phyloP scores from a whole-genome alignment of 257 asterid species.

The Cordia subcordata region DNA sequence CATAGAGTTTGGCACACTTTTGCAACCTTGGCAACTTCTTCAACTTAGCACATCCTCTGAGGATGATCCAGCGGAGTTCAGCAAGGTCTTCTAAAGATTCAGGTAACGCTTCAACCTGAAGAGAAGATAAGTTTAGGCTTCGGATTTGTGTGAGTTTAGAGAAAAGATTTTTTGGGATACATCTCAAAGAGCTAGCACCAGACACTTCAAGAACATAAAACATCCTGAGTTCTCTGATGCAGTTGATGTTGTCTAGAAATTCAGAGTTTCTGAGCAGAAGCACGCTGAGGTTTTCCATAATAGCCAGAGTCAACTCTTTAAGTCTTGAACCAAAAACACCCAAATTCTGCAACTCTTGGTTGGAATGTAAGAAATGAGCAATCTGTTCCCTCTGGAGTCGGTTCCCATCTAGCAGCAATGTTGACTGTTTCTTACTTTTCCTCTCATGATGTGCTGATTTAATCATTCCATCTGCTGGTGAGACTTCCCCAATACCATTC shows the following conservation, averaged over 20 bases:
- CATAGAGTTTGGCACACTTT: background rate
- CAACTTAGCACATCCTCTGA: background rate
- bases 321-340: conserved; percentile 7
- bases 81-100: background rate
- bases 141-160: background rate
- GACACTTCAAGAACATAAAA: conserved; percentile 17
- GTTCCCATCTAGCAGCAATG: conserved; percentile 9
- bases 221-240: conserved; percentile 1
- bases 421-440: background rate
- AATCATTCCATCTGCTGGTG: conserved; percentile 3
- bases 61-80: conserved; percentile 10
- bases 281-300: conserved; percentile 2
- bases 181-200: conserved; percentile 1
- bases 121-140: conserved; percentile 6
- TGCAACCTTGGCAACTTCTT: conserved; percentile 3
- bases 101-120: conserved; percentile 3
- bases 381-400: conserved; percentile 5
- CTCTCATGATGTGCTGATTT: background rate
- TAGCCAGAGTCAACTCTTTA: conserved; percentile 1
- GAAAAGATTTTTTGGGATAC: background rate
- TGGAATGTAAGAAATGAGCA: background rate
- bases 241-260: conserved; percentile 3
- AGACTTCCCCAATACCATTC: conserved; percentile 11
- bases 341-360: conserved; percentile 6
- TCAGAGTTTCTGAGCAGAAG: conserved; percentile 14